Evolutionary conservation across 768 basidiomycete species (phyloP), one percentile per base, ranked within the genome.

Genomic region (Fomitopsis serialis): DNA sequence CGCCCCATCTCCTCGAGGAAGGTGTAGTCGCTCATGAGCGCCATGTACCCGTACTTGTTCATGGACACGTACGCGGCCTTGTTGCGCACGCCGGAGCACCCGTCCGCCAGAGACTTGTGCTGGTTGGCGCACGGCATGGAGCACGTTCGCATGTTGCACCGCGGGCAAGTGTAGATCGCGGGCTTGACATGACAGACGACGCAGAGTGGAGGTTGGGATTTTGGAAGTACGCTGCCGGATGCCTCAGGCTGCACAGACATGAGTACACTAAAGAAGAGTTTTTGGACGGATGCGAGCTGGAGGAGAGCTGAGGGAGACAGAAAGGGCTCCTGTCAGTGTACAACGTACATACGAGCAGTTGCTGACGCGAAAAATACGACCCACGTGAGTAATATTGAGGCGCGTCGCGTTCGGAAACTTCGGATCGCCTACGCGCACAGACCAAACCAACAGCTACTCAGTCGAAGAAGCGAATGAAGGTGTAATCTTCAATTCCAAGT

Each of bases 21-120:
- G 40, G 76, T 75, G 66, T 93, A 97, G 70, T 97, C 94, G 60
- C 85, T 79, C 84, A 92, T 88, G 84, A 96, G 86, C 24, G 80
- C 78, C 9, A 91, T 90, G 81, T 89, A 92, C 4, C 81, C 79
- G 63, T 92, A 96, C 60, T 82, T 65, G 60, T 90, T 92, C 82
- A 94, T 86, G 12, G 87, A 80, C 15, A 93, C 81, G 64, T 84
- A 91, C 2, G 77, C 78, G 0, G 74, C 81, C 62, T 84, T 85
- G 71, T 93, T 77, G 51, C 91, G 84, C 55, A 81, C 72, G 11
- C 91, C 92, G 0, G 80, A 78, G 64, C 91, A 93, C 13, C 76
- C 75, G 15, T 73, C 75, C 15, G 66, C 64, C 11, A 52, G 56
- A 11, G 72, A 58, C 66, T 92, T 93, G 73, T 93, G 91, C n/a